These are phyloP conservation scores for Pichia paraexigua DNA, from an alignment of 805 yeast genomes.

Conservation along the genomic window DNA sequence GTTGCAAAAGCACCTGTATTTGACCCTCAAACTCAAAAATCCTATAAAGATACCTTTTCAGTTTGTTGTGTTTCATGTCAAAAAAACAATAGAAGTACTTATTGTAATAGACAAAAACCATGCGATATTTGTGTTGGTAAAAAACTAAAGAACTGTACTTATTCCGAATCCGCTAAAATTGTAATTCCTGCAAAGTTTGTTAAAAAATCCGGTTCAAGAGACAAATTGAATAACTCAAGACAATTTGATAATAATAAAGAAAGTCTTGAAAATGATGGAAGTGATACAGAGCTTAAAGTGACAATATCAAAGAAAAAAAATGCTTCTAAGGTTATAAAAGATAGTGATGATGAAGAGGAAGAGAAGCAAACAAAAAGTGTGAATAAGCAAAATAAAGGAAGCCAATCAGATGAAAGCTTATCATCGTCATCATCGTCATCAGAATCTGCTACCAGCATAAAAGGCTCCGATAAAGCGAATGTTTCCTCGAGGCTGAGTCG, in stretches of 20 bases:
- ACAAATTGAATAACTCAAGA: background rate
- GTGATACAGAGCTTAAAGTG: background rate
- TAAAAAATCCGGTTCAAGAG: background rate
- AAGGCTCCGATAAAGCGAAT: too few species aligned
- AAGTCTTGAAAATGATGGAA: background rate
- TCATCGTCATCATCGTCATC: background rate
- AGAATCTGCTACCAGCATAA: too few species aligned
- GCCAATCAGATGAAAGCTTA: background rate
- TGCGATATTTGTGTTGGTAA: slow-evolving; percentile 12
- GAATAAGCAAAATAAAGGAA: background rate
- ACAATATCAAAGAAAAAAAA: background rate
- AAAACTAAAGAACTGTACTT: slow-evolving; percentile 7
- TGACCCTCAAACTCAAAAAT: slow-evolving; percentile 3
- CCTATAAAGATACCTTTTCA: slow-evolving; percentile 3
- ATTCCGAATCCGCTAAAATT: slow-evolving; percentile 8
- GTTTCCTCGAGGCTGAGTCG: background rate
- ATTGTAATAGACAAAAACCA: slow-evolving; percentile 10
- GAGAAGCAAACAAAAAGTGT: background rate
- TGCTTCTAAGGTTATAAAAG: background rate
- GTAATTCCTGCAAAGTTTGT: slow-evolving; percentile 1
- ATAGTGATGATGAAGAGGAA: background rate
- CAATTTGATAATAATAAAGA: background rate
- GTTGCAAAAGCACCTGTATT: background rate
- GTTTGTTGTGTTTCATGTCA: slow-evolving; percentile 11
- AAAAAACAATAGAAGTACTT: background rate